phyloP scores from a whole-genome alignment of 2,329 filamentous ascomycete genomes.

The Cladosporium sp. region DNA sequence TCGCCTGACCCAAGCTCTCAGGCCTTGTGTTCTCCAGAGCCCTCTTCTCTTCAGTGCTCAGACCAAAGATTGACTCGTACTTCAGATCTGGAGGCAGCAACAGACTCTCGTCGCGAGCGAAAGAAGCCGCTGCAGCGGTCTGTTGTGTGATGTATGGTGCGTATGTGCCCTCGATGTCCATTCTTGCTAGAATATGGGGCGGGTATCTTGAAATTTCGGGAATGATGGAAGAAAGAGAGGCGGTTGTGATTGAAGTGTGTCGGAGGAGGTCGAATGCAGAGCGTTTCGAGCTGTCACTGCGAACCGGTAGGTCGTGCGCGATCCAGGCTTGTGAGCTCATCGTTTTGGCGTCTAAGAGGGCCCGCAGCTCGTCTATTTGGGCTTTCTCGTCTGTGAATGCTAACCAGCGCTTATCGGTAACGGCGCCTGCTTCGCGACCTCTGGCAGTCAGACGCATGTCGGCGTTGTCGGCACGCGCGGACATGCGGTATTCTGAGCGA shows the following conservation, averaged over 20 bases:
- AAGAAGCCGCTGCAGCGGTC: slow-evolving; percentile 58
- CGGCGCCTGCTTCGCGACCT: slow-evolving; percentile 71
- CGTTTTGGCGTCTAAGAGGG: slow-evolving; percentile 54
- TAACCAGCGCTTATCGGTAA: slow-evolving; percentile 74
- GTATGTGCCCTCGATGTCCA: slow-evolving; percentile 79
- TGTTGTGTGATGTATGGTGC: slow-evolving; percentile 81
- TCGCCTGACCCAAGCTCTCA: slow-evolving; percentile 82
- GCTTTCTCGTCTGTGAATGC: slow-evolving; percentile 61
- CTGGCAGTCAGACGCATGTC: slow-evolving; percentile 78
- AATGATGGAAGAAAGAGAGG: slow-evolving; percentile 54
- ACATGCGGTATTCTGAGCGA: slow-evolving; percentile 92
- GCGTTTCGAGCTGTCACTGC: slow-evolving; percentile 62
- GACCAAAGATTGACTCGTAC: slow-evolving; percentile 66
- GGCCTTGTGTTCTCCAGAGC: slow-evolving; percentile 67
- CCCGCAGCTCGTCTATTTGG: slow-evolving; percentile 64
- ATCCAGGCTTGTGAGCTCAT: slow-evolving; percentile 64
- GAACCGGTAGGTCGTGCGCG: slow-evolving; percentile 63
- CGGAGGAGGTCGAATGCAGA: slow-evolving; percentile 77
- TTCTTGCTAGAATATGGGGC: slow-evolving; percentile 59
- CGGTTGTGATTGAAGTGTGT: slow-evolving; percentile 56
- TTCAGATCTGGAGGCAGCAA: slow-evolving; percentile 69
- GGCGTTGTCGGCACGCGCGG: slow-evolving; percentile 87
- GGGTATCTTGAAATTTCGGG: slow-evolving; percentile 55
- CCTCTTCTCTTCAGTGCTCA: slow-evolving; percentile 75
- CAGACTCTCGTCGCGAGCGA: slow-evolving; percentile 73